Base-by-base conservation (phyloP, 2,329 filamentous ascomycete species). In the Monilinia fructicola region DNA sequence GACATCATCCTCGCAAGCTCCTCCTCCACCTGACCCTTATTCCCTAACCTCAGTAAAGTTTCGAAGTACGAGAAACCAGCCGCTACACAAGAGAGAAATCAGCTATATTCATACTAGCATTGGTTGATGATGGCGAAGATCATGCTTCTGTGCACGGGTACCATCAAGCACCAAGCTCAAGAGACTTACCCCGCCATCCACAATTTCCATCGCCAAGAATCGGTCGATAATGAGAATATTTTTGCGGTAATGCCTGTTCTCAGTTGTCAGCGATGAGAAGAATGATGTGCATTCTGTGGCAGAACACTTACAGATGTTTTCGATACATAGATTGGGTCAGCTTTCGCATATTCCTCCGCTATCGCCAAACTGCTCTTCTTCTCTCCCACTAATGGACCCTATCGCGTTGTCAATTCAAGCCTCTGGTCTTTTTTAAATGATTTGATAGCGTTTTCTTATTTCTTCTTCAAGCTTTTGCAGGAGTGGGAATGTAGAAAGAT, bases 41-140 rank as follows among this genome's bases (percentile, higher is more conserved):
- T 87, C 72, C 86, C 87, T 56, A 85, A 80, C 70, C 87, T 85
- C 73, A 94, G 82, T 65, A 98, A 83, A 55, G 87, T 89, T 79
- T 99, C 95, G 76, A 96, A 97, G 78, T 97, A 98, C 71, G 88
- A 89, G 78, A 96, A 99, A 31, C 89, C 93, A 76, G 97, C 90
- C 62, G 94, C 95, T 98, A 77, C 46, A 59, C 44, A 35, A 38
- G 60, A 68, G 54, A 75, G 71, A 68, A 68, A 50, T 65, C 62
- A 69, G 64, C 63, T 50, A 31, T 53, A 44, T 56, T 40, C 63
- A 23, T n/a, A 21, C 18, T 26, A 56, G 46, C 38, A n/a, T 23
- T 28, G 31, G 21, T 38, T 60, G 58, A 54, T 60, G 58, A 54
- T 66, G 66, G 56, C 61, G 48, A 69, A 52, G 11, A 28, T 61